A percentile compares a stretch with the other conserved stretches of the same genome.
Evolutionary conservation across 2,329 filamentous ascomycete genomes (phyloP).

Genomic region (Cladosporium phlei): DNA sequence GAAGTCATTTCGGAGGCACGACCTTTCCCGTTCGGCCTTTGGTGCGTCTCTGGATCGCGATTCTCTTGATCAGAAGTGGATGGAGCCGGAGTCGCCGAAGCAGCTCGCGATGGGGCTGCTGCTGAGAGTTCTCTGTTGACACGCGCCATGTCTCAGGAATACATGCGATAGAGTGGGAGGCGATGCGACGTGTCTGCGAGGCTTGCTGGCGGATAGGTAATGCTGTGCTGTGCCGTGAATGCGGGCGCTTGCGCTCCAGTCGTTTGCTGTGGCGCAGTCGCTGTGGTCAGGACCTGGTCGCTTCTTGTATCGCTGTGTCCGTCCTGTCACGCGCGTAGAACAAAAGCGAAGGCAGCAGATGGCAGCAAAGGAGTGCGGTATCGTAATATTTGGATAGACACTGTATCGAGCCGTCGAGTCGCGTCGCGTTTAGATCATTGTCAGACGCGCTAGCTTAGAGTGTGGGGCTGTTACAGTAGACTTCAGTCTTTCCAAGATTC

Average conservation of each 20-base stretch:
- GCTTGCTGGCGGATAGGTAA: neutral
- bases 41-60: constrained; percentile 22
- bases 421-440: too few relatives aligned
- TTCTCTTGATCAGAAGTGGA: constrained; percentile 43
- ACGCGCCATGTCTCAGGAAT: constrained; percentile 24
- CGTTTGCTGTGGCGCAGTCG: neutral
- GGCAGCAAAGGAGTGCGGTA: too few relatives aligned
- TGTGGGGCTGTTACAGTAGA: too few relatives aligned
- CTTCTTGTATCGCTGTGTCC: too few relatives aligned
- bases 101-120: constrained; percentile 18
- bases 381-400: too few relatives aligned
- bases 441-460: too few relatives aligned
- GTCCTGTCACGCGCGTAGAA: too few relatives aligned
- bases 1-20: constrained; percentile 34
- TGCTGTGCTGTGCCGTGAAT: too few relatives aligned
- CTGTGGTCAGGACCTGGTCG: too few relatives aligned
- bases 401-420: too few relatives aligned
- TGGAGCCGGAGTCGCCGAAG: constrained; percentile 18
- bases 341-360: too few relatives aligned
- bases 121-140: constrained; percentile 17
- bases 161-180: neutral
- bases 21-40: constrained; percentile 41
- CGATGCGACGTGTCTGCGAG: neutral
- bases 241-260: neutral
- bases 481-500: too few relatives aligned